Evolutionary conservation across 768 basidiomycete species (phyloP), one percentile per base, ranked within the genome.

Genomic region (Podaxis mareebaensis): DNA sequence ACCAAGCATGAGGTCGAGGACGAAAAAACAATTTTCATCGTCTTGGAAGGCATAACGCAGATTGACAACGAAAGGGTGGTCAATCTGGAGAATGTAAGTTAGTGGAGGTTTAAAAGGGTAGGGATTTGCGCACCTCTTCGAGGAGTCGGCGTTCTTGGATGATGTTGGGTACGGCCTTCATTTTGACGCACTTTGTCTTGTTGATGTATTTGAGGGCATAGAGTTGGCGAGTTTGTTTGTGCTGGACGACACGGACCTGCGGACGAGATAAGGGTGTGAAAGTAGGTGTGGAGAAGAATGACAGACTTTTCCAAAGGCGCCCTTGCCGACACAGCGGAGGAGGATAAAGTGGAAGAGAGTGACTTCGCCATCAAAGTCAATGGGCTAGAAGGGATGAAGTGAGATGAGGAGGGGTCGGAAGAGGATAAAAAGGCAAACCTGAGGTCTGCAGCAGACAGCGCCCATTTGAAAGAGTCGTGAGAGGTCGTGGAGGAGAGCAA

Each of bases 181-280:
- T 97, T 82, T 96, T 96, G 66, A 97, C 95, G 68, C 92, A 97
- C 81, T 96, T 96, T 46, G 91, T 75, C 76, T 99, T 99, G 82
- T 99, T 99, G 78, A 99, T 99, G 79, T 99, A 99, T 76, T 99
- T 99, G 75, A 99, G 87, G 4, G 97, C 97, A 70, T 95, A 98
- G 51, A 99, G 83, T 17, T 95, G 91, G 66, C 93, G 91, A n/a
- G 95, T 92, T 75, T 98, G 93, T 73, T 98, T 99, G 80, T 99
- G 97, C 76, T 99, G 96, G 6, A 99, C 97, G 64, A 99, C 96
- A 49, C 97, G 91, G 78, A 99, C 96, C 96, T 99, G 67, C 57
- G 22, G 54, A 61, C 62, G 69, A 48, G 55, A 51, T 28, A 49
- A 59, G 22, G 60, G 28, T 36, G 58, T 67, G n/a, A 40, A 72